Conservation (phyloP, 2,329 filamentous ascomycete genomes). For the Claviceps paspali region DNA sequence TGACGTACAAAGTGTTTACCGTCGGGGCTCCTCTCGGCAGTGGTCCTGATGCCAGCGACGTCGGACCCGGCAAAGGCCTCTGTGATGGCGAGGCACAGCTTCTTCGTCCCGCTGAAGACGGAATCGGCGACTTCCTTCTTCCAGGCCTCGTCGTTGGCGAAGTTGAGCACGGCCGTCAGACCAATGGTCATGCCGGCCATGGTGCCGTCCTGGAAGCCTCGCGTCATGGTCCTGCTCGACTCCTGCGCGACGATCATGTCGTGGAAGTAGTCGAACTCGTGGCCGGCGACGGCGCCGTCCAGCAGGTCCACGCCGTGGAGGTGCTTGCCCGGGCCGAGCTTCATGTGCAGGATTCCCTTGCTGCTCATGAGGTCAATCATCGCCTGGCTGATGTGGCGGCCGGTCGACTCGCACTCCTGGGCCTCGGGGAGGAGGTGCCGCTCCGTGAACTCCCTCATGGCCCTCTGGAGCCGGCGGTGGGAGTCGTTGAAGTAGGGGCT, state of each 20-base stretch:
- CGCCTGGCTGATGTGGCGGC: slow-evolving; percentile 53
- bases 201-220: slow-evolving; percentile 77
- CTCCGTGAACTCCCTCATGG: slow-evolving; percentile 60
- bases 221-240: slow-evolving; percentile 50
- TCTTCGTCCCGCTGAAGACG: slow-evolving; percentile 67
- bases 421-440: slow-evolving; percentile 58
- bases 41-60: slow-evolving; percentile 66
- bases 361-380: slow-evolving; percentile 68
- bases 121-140: slow-evolving; percentile 55
- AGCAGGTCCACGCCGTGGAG: slow-evolving; percentile 56
- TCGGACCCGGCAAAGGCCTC: slow-evolving; percentile 75
- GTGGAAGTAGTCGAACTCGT: slow-evolving; percentile 80
- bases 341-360: slow-evolving; percentile 63
- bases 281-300: slow-evolving; percentile 54
- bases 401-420: slow-evolving; percentile 58
- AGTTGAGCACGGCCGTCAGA: slow-evolving; percentile 67
- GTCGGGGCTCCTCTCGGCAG: slow-evolving; percentile 59
- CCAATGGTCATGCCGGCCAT: slow-evolving; percentile 78
- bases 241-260: slow-evolving; percentile 67
- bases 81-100: slow-evolving; percentile 76
- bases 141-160: slow-evolving; percentile 50
- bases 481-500: slow-evolving; percentile 68
- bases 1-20: slow-evolving; percentile 53
- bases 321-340: slow-evolving; percentile 69
- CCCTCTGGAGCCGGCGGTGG: slow-evolving; percentile 52